Conservation (phyloP, 108 stramenopile genomes). For the Nitzschia putrida region DNA sequence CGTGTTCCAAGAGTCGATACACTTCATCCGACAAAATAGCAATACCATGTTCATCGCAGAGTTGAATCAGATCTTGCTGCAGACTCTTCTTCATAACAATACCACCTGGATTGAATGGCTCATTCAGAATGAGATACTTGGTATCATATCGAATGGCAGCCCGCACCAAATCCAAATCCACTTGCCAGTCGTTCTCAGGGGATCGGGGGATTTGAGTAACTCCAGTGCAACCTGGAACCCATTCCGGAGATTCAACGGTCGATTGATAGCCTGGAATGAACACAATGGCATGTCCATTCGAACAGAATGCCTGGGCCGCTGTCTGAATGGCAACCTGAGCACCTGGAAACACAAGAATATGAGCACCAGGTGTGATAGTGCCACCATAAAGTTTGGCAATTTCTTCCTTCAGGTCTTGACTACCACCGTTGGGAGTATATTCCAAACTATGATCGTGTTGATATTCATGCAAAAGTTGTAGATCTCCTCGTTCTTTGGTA, state of each 20-base stretch:
- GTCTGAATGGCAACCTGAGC: slow-evolving; percentile 82
- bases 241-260: slow-evolving; percentile 55
- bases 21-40: slow-evolving; percentile 73
- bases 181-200: slow-evolving; percentile 61
- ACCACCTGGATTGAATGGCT: slow-evolving; percentile 84
- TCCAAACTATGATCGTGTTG: slow-evolving; percentile 48
- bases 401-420: slow-evolving; percentile 60
- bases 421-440: slow-evolving; percentile 80
- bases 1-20: slow-evolving; percentile 76
- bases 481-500: slow-evolving; percentile 39
- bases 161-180: slow-evolving; percentile 49
- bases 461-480: slow-evolving; percentile 49
- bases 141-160: slow-evolving; percentile 59
- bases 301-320: slow-evolving; percentile 61
- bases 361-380: slow-evolving; percentile 40
- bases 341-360: slow-evolving; percentile 76
- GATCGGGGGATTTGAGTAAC: slow-evolving; percentile 53
- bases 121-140: slow-evolving; percentile 64
- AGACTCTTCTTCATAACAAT: slow-evolving; percentile 51
- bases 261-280: slow-evolving; percentile 84
- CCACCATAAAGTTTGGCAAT: slow-evolving; percentile 61
- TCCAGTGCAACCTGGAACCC: slow-evolving; percentile 35
- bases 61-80: slow-evolving; percentile 53
- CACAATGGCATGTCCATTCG: slow-evolving; percentile 60
- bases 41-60: slow-evolving; percentile 50